Base-by-base conservation (phyloP, 2,329 filamentous ascomycete genomes). In the Arthrobotrys conoides region DNA sequence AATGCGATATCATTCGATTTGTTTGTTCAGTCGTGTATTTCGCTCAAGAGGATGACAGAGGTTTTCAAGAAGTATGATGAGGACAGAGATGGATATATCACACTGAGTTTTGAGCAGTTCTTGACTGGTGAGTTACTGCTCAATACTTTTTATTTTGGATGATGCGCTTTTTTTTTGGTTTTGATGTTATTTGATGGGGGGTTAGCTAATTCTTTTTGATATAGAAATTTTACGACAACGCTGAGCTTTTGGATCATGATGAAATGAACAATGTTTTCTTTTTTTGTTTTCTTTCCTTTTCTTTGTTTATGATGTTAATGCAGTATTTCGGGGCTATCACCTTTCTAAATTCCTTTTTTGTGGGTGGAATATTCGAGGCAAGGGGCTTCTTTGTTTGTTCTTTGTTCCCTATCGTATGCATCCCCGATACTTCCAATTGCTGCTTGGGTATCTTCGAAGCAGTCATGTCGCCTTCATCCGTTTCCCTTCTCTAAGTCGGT, bases 21-120 rank as follows among this genome's bases (percentile, higher is more conserved):
- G 65, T 99, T 99, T 83, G 96, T 99, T 79, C 96, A 99, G 87
- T 93, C 93, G 66, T 98, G 96, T 85, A 98, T 99, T 83, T 94
- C 91, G 82, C 87, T 99, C 83, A 97, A 98, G 89, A 89, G 96
- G 82, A 98, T 99, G 95, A 99, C 96, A 77, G 96, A 99, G 85
- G 94, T 97, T 30, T 99, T 99, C 85, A 99, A 99, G 88, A 95
- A 94, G 85, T 99, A 98, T 84, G 96, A 99, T 82, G 93, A 97
- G 83, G 96, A 99, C 85, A 90, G 96, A 49, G 96, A 98, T 85
- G 96, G 96, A 0, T 98, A 94, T 67, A 93, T 94, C 82, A 94
- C 91, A 3, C 85, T 94, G 68, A 93, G 91, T 83, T 94, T 94
- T 82, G 92, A 94, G 86, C 91, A 94, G 82, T 94, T 94, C 84